Evolutionary conservation across 768 basidiomycete species (phyloP).

Genomic region (Boletus vermiculosoides): DNA sequence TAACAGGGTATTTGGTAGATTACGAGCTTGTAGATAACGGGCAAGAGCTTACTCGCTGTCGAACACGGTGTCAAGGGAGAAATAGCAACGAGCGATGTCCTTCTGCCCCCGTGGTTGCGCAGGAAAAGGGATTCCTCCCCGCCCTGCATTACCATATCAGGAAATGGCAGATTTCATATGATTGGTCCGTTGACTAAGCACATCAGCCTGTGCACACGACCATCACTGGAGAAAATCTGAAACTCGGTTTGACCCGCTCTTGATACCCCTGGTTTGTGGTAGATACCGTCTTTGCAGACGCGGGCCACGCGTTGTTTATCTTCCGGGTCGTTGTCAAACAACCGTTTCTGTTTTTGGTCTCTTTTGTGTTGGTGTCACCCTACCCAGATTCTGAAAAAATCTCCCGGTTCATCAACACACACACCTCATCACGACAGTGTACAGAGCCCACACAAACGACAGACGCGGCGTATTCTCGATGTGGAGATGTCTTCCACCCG

Average conservation of each 20-base stretch:
- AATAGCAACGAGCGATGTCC: not conserved
- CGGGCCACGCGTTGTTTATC: conserved; percentile 6
- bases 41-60: not conserved
- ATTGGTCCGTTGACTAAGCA: conserved; percentile 33
- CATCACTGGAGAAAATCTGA: not conserved
- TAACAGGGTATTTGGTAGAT: conserved; percentile 26
- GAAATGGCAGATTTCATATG: conserved; percentile 24
- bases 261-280: not conserved
- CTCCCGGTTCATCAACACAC: not conserved
- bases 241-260: not conserved
- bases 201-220: conserved; percentile 16
- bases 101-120: conserved; percentile 4
- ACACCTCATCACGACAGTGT: no score
- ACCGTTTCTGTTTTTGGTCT: conserved; percentile 5
- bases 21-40: not conserved
- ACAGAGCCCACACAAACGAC: no score
- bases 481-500: not conserved
- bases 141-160: conserved; percentile 15
- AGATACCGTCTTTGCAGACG: not conserved
- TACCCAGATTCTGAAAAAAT: not conserved
- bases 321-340: conserved; percentile 18
- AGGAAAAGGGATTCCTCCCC: conserved; percentile 9
- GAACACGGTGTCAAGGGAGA: not conserved
- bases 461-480: not conserved
- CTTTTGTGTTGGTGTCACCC: not conserved